These are phyloP conservation scores for Lecanicillium sp. DNA, from an alignment of 2,329 filamentous ascomycete genomes.

Conservation along the genomic window DNA sequence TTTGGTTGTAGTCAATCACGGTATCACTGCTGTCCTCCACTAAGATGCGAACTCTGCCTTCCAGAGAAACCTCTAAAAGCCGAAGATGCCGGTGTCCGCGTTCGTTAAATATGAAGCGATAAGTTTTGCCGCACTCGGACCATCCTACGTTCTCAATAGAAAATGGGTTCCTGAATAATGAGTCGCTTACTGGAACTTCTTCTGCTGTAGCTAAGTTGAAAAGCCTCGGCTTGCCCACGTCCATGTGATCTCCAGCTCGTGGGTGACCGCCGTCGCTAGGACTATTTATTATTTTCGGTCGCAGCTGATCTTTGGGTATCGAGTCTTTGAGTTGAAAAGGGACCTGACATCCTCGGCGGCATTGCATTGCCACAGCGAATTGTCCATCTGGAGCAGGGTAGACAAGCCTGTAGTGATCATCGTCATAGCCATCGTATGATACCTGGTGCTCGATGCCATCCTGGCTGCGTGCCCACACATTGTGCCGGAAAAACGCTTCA, in stretches of 20 bases:
- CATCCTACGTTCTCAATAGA: conserved; percentile 14
- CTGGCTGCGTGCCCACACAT: too few relatives aligned
- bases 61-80: conserved; percentile 11
- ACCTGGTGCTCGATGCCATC: neutral
- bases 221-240: conserved; percentile 16
- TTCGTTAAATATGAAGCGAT: conserved; percentile 19
- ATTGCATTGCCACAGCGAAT: too few relatives aligned
- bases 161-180: conserved; percentile 17
- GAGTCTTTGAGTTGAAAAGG: too few relatives aligned
- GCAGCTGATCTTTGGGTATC: too few relatives aligned
- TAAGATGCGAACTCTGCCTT: conserved; percentile 13
- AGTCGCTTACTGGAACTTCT: conserved; percentile 15
- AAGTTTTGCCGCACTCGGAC: conserved; percentile 14
- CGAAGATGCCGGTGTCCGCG: conserved; percentile 17
- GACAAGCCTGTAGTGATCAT: neutral
- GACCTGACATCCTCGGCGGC: too few relatives aligned
- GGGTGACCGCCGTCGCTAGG: too few relatives aligned
- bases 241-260: conserved; percentile 17
- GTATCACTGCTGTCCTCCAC: conserved; percentile 18
- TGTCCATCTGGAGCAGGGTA: conserved; percentile 1
- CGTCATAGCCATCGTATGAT: neutral
- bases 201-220: conserved; percentile 14
- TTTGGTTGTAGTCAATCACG: conserved; percentile 14
- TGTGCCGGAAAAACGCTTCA: neutral
- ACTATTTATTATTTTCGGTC: too few relatives aligned